These are phyloP conservation scores for Coniella lustricola DNA, from an alignment of 2,329 filamentous ascomycete genomes.

Conservation along the genomic window DNA sequence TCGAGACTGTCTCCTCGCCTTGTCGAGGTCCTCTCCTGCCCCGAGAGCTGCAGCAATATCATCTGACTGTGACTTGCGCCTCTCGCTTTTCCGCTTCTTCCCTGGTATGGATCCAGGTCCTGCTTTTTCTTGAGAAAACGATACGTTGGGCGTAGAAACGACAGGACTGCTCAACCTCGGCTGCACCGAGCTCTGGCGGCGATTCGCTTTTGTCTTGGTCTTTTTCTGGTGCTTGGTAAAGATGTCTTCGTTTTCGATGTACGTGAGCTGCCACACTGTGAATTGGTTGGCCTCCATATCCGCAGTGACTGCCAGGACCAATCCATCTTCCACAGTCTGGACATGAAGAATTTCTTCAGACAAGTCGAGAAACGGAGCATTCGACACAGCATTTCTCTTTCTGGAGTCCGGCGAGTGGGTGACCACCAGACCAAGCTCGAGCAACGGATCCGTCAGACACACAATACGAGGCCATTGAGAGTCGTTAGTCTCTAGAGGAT, in stretches of 20 bases:
- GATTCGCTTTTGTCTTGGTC: constrained; percentile 37
- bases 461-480: constrained; percentile 69
- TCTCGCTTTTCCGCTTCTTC: constrained; percentile 49
- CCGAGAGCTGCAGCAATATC: constrained; percentile 64
- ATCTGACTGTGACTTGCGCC: constrained; percentile 37
- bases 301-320: constrained; percentile 73
- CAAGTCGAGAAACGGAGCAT: constrained; percentile 58
- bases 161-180: constrained; percentile 64
- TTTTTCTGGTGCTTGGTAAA: constrained; percentile 41
- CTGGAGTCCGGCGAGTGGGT: constrained; percentile 41
- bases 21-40: constrained; percentile 46
- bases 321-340: constrained; percentile 51
- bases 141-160: constrained; percentile 58
- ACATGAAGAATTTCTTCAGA: constrained; percentile 81
- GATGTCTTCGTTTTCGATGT: constrained; percentile 61
- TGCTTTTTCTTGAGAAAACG: constrained; percentile 70
- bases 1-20: constrained; percentile 56
- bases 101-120: constrained; percentile 46
- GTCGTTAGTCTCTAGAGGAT: constrained; percentile 43
- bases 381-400: constrained; percentile 30
- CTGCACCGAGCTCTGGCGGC: constrained; percentile 59
- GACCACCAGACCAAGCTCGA: constrained; percentile 79
- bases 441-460: constrained; percentile 75
- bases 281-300: constrained; percentile 72
- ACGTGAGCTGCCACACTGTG: constrained; percentile 77